A percentile compares a stretch with the other conserved stretches of the same genome.
Evolutionary conservation across 192 early-diverging fungal genomes (phyloP).

Genomic region (Rhizoclosmatium globosum): DNA sequence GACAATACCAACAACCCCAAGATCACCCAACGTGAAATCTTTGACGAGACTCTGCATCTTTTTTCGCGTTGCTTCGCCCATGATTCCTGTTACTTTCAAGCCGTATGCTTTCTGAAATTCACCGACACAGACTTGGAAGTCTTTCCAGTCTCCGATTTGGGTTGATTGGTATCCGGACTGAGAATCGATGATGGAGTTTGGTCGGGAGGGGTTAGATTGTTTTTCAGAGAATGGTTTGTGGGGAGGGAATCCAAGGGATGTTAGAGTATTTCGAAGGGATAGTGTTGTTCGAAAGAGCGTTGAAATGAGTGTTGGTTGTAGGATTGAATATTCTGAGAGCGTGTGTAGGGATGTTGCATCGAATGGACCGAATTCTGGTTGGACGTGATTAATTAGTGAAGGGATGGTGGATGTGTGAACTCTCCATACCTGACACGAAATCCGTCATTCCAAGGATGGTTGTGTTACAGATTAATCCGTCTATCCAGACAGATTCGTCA

Average conservation of each 20-base stretch:
- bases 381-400: neutral
- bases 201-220: neutral
- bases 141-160: conserved; percentile 6
- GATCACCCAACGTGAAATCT: conserved; percentile 5
- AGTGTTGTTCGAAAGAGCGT: conserved; percentile 5
- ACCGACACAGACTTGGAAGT: conserved; percentile 1
- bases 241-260: conserved; percentile 2
- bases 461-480: conserved; percentile 23
- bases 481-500: conserved; percentile 15
- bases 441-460: conserved; percentile 26
- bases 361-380: conserved; percentile 28
- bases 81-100: neutral
- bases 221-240: neutral
- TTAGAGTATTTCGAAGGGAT: neutral
- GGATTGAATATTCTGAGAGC: conserved; percentile 1
- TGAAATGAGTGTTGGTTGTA: conserved; percentile 1
- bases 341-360: conserved; percentile 5
- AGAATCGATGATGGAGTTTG: neutral
- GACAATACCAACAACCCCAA: neutral
- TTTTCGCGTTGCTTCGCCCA: neutral
- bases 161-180: neutral
- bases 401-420: neutral
- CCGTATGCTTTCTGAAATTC: conserved; percentile 11
- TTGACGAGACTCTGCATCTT: neutral
- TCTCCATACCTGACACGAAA: conserved; percentile 22